These are phyloP conservation scores for Colletotrichum cordylinicola DNA, from an alignment of 2,329 filamentous ascomycete species.

Conservation along the genomic window DNA sequence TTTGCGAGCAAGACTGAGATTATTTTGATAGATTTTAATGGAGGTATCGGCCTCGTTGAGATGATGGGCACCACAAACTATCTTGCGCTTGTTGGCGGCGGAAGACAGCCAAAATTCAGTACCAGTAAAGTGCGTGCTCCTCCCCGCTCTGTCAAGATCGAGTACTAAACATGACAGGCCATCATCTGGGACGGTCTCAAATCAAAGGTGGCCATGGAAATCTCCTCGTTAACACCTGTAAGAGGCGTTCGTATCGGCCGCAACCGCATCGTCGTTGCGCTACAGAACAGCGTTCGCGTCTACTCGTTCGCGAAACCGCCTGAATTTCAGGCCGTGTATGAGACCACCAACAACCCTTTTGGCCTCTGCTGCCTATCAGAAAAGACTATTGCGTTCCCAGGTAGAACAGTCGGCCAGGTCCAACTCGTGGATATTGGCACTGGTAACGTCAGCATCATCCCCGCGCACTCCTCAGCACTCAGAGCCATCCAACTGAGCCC, in stretches of 20 bases:
- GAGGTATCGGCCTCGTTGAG: conserved; percentile 80
- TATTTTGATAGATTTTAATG: conserved; percentile 70
- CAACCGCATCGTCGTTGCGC: conserved; percentile 78
- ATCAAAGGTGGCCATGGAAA: conserved; percentile 73
- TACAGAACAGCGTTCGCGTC: conserved; percentile 82
- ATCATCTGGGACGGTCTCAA: conserved; percentile 93
- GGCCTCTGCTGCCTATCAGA: conserved; percentile 81
- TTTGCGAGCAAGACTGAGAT: not conserved
- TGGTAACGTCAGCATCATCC: conserved; percentile 89
- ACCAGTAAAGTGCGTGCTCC: conserved; percentile 73
- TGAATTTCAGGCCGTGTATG: conserved; percentile 74
- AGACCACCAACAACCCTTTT: conserved; percentile 84
- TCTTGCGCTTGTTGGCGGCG: conserved; percentile 87
- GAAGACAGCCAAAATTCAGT: conserved; percentile 82
- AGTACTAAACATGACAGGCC: conserved; percentile 49
- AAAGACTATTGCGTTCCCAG: conserved; percentile 81
- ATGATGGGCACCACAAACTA: conserved; percentile 91
- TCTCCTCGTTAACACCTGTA: conserved; percentile 82
- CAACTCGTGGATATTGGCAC: conserved; percentile 82
- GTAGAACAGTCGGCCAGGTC: conserved; percentile 86
- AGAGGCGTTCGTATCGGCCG: conserved; percentile 76
- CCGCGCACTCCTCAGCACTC: conserved; percentile 82
- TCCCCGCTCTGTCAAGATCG: not conserved
- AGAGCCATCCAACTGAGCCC: conserved; percentile 80
- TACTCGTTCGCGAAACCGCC: conserved; percentile 80